Evolutionary conservation across 441 rosid species (phyloP).

Genomic region (Raphanus hybrid): DNA sequence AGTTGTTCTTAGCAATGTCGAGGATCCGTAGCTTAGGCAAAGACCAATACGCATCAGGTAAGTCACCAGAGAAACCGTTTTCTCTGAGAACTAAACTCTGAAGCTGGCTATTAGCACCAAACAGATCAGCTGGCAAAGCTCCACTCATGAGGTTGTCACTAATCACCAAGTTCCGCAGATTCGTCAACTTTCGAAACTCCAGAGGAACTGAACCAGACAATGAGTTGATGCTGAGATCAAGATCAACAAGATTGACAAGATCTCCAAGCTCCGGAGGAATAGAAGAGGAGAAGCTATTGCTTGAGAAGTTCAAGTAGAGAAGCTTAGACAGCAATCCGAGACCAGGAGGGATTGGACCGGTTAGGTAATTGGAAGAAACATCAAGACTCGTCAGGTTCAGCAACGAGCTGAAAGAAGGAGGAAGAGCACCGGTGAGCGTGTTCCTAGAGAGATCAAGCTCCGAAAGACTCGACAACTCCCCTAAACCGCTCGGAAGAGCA

Average conservation of each 20-base stretch:
- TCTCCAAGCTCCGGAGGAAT: conserved; percentile 73
- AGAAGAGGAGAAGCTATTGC: conserved; percentile 66
- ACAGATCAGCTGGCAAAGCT: conserved; percentile 58
- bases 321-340: conserved; percentile 62
- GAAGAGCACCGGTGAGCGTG: conserved; percentile 69
- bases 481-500: conserved; percentile 64
- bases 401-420: conserved; percentile 59
- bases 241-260: conserved; percentile 63
- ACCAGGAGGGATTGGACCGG: conserved; percentile 63
- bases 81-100: conserved; percentile 56
- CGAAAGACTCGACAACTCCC: conserved; percentile 55
- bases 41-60: conserved; percentile 63
- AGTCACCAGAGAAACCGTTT: conserved; percentile 62
- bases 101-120: conserved; percentile 53
- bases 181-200: conserved; percentile 61
- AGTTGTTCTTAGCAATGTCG: conserved; percentile 80
- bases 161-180: conserved; percentile 60
- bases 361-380: conserved; percentile 71
- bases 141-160: conserved; percentile 63
- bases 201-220: conserved; percentile 78
- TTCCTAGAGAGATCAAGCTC: conserved; percentile 76
- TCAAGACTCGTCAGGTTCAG: conserved; percentile 63
- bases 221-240: conserved; percentile 86
- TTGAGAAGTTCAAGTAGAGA: conserved; percentile 66
- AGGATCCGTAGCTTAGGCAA: conserved; percentile 61